Conservation (phyloP, 2,329 filamentous ascomycete genomes). For the Furcasterigmium sp. region DNA sequence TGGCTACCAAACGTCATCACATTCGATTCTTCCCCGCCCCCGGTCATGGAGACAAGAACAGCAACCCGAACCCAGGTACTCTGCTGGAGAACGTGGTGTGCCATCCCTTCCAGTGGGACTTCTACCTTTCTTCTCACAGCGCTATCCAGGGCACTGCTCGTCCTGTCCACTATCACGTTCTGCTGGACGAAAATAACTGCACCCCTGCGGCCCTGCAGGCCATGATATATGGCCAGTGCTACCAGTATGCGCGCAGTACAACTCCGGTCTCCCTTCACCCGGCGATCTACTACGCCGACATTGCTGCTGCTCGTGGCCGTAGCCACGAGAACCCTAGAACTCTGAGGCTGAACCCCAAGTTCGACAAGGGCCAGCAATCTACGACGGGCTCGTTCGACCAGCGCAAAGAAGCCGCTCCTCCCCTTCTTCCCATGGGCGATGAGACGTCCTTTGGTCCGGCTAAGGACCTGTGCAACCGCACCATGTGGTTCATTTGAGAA, state of each 20-base stretch:
- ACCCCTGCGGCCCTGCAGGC: constrained; percentile 67
- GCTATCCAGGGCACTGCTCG: constrained; percentile 93
- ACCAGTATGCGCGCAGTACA: constrained; percentile 86
- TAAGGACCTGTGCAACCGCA: constrained; percentile 28
- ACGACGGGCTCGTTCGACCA: constrained; percentile 5
- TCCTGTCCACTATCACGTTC: constrained; percentile 86
- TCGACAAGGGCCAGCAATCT: constrained; percentile 35
- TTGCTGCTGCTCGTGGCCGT: constrained; percentile 76
- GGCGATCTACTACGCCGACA: constrained; percentile 91
- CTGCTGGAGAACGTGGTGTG: constrained; percentile 87
- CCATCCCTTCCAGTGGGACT: constrained; percentile 86
- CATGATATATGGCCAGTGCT: constrained; percentile 92
- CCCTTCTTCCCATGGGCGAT: constrained; percentile 14
- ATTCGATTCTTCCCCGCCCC: constrained; percentile 81
- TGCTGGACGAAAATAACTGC: constrained; percentile 73
- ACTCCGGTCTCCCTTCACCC: constrained; percentile 87
- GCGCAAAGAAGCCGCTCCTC: constrained; percentile 8
- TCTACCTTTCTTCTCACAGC: constrained; percentile 58
- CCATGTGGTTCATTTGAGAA: constrained; percentile 39
- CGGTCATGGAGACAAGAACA: constrained; percentile 63
- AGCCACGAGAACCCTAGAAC: constrained; percentile 59
- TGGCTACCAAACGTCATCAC: constrained; percentile 92
- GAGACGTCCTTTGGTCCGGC: constrained; percentile 16
- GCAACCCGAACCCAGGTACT: constrained; percentile 80
- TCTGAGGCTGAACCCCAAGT: constrained; percentile 37